Percentiles rank a stretch among this genome's conserved stretches.
Evolutionary conservation across 306 rosid species (phyloP).

Genomic region (Lotus japonicus): DNA sequence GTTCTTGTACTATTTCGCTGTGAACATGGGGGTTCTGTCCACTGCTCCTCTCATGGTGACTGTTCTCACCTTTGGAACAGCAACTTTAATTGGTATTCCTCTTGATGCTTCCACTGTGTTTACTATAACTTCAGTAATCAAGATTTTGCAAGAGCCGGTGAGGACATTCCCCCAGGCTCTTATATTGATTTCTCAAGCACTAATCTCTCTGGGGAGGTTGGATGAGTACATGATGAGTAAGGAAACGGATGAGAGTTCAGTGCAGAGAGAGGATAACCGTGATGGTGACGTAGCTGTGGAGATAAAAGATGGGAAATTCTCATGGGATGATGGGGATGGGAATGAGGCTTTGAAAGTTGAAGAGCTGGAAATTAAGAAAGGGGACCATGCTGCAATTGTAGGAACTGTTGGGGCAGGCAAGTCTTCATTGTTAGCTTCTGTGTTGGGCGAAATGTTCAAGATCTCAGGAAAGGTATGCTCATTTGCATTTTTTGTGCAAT

Average conservation of each 20-base stretch:
- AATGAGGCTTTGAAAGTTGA: constrained; percentile 38
- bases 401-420: constrained; percentile 90
- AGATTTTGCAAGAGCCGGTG: constrained; percentile 75
- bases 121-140: constrained; percentile 65
- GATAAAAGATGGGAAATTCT: constrained; percentile 46
- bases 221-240: constrained; percentile 56
- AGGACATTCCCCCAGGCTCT: constrained; percentile 77
- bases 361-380: constrained; percentile 47
- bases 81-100: constrained; percentile 45
- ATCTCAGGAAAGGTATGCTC: constrained; percentile 66
- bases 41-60: constrained; percentile 46
- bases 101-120: constrained; percentile 64
- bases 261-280: constrained; percentile 45
- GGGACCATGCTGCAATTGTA: constrained; percentile 67
- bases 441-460: constrained; percentile 87
- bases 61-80: constrained; percentile 60
- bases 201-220: constrained; percentile 68
- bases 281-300: constrained; percentile 40
- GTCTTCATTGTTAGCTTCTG: constrained; percentile 70
- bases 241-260: constrained; percentile 51
- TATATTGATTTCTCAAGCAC: constrained; percentile 65
- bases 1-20: constrained; percentile 60
- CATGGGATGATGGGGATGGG: constrained; percentile 67
- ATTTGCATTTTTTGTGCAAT: not conserved
- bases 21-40: constrained; percentile 41